Evolutionary conservation across 768 basidiomycete genomes (phyloP).

Genomic region (Leccinum fibrillosum): DNA sequence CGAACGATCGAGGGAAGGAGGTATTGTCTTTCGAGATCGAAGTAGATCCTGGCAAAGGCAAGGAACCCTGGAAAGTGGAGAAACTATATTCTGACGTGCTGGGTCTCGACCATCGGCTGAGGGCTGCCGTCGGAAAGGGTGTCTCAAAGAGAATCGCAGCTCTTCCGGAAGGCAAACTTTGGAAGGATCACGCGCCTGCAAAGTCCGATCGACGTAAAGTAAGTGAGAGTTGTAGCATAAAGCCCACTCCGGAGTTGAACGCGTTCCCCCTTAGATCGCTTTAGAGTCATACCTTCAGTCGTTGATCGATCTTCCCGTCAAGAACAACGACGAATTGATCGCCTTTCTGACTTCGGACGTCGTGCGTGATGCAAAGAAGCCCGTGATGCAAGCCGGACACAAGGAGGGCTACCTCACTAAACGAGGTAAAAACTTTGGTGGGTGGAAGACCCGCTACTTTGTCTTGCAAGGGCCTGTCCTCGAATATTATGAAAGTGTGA

Average conservation of each 20-base stretch:
- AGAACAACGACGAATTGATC: slow-evolving; percentile 86
- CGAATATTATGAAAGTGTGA: slow-evolving; percentile 93
- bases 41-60: slow-evolving; percentile 68
- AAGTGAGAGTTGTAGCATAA: slow-evolving; percentile 21
- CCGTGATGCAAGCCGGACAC: slow-evolving; percentile 76
- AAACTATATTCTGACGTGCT: slow-evolving; percentile 93
- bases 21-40: slow-evolving; percentile 83
- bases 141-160: slow-evolving; percentile 73
- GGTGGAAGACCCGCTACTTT: slow-evolving; percentile 96
- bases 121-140: slow-evolving; percentile 52
- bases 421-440: slow-evolving; percentile 95
- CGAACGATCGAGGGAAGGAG: slow-evolving; percentile 90
- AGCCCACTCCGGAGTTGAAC: slow-evolving; percentile 3
- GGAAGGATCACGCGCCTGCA: slow-evolving; percentile 96
- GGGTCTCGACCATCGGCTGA: slow-evolving; percentile 78
- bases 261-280: slow-evolving; percentile 44
- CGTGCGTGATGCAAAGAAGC: slow-evolving; percentile 69
- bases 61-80: slow-evolving; percentile 80
- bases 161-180: slow-evolving; percentile 89
- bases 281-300: slow-evolving; percentile 87
- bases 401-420: slow-evolving; percentile 97
- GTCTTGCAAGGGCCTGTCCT: slow-evolving; percentile 87
- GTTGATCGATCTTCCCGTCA: slow-evolving; percentile 75
- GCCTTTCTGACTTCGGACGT: slow-evolving; percentile 91
- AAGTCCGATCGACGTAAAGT: slow-evolving; percentile 97